Evolutionary conservation across 2,329 filamentous ascomycete genomes (phyloP).

Genomic region (Penicillium sp.): DNA sequence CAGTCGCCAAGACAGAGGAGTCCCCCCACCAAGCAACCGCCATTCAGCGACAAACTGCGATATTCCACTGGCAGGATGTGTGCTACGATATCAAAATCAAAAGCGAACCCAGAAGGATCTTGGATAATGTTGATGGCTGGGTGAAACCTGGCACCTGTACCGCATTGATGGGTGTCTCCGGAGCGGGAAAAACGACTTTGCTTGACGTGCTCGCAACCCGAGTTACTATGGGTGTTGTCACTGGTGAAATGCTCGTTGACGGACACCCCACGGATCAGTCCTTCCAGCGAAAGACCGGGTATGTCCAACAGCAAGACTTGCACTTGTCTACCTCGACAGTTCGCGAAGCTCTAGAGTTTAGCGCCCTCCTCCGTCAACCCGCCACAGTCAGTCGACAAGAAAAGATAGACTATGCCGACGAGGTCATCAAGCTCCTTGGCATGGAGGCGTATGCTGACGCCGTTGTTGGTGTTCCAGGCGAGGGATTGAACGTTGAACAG

Average conservation of each 20-base stretch:
- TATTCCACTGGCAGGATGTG: conserved; percentile 55
- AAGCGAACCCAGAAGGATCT: conserved; percentile 49
- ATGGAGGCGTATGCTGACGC: conserved; percentile 88
- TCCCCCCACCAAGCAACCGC: neutral
- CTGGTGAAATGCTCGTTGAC: conserved; percentile 65
- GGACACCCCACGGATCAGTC: conserved; percentile 54
- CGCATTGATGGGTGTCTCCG: conserved; percentile 61
- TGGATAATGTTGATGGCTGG: conserved; percentile 55
- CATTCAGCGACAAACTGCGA: conserved; percentile 2
- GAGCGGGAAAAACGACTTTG: conserved; percentile 62
- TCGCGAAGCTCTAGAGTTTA: conserved; percentile 80
- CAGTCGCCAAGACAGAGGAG: neutral
- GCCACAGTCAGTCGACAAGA: conserved; percentile 65
- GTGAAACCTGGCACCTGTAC: conserved; percentile 57
- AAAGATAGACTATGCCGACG: conserved; percentile 80
- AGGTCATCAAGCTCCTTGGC: conserved; percentile 75
- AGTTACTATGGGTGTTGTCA: conserved; percentile 61
- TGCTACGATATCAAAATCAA: conserved; percentile 55
- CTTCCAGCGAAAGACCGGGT: conserved; percentile 65
- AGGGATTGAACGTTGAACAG: conserved; percentile 64
- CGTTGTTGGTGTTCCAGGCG: conserved; percentile 79
- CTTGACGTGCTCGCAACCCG: conserved; percentile 59
- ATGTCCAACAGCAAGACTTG: conserved; percentile 70
- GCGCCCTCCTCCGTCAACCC: conserved; percentile 78
- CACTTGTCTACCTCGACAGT: conserved; percentile 82